Percentiles rank a stretch among this genome's conserved stretches.
phyloP scores from a whole-genome alignment of 2,329 filamentous ascomycete species.

The Thermoascus crustaceus region DNA sequence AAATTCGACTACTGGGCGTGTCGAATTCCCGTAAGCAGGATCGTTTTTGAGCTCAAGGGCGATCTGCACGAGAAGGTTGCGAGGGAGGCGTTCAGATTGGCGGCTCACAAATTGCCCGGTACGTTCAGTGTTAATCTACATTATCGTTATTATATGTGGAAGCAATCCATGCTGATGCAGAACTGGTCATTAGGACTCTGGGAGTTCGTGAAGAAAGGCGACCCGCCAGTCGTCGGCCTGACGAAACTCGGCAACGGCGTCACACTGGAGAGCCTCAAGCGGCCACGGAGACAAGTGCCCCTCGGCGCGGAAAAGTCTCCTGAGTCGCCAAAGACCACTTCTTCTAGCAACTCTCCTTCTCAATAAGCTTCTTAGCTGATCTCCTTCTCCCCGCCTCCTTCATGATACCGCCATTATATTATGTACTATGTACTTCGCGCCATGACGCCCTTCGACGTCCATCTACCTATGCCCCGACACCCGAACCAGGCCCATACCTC shows the following conservation, averaged over 20 bases:
- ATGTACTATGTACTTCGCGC: too few species aligned
- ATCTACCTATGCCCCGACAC: constrained; percentile 49
- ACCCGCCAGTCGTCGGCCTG: constrained; percentile 80
- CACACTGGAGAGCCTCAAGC: constrained; percentile 74
- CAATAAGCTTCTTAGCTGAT: constrained; percentile 26
- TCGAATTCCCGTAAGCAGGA: constrained; percentile 79
- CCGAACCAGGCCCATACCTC: constrained; percentile 48
- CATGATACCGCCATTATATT: constrained; percentile 3
- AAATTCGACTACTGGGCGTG: constrained; percentile 95
- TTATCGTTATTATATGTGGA: neutral
- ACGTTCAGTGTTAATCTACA: constrained; percentile 27
- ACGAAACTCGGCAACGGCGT: constrained; percentile 78
- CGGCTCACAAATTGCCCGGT: constrained; percentile 92
- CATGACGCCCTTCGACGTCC: too few species aligned
- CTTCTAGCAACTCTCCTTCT: constrained; percentile 27
- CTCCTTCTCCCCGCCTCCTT: too few species aligned
- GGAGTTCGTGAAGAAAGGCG: constrained; percentile 90
- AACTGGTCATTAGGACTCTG: constrained; percentile 44
- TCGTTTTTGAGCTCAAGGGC: constrained; percentile 88
- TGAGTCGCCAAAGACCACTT: constrained; percentile 23
- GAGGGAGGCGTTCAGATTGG: constrained; percentile 84
- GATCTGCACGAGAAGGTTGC: constrained; percentile 91
- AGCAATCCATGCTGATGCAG: neutral
- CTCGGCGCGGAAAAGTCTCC: constrained; percentile 23
- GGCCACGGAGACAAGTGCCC: constrained; percentile 61